Evolutionary conservation across 768 basidiomycete species (phyloP).

Genomic region (Pleurotus giganteus): DNA sequence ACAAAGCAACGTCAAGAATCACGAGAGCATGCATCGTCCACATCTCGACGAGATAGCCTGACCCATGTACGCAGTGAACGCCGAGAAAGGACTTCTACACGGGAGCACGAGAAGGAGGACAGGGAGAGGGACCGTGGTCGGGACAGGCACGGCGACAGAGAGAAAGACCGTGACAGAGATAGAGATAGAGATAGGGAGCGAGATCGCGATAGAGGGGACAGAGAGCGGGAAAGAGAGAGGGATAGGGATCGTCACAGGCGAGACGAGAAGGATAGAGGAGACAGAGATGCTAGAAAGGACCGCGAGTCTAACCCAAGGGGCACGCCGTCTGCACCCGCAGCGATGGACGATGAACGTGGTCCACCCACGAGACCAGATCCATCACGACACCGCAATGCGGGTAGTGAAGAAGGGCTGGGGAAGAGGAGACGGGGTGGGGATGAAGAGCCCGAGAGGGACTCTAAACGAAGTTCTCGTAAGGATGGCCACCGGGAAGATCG

Average conservation of each 20-base stretch:
- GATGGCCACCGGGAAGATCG: constrained; percentile 78
- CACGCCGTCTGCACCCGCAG: constrained; percentile 26
- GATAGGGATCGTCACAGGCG: constrained; percentile 56
- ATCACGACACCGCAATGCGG: constrained; percentile 49
- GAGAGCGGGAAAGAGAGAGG: constrained; percentile 40
- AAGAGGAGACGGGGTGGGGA: constrained; percentile 69
- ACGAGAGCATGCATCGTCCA: constrained; percentile 36
- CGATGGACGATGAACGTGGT: constrained; percentile 48
- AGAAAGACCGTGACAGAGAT: constrained; percentile 55
- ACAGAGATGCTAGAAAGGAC: constrained; percentile 61
- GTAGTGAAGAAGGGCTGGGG: constrained; percentile 64
- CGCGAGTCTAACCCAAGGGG: constrained; percentile 45
- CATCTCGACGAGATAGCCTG: constrained; percentile 47
- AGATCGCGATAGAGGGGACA: constrained; percentile 35
- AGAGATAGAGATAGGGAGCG: constrained; percentile 47
- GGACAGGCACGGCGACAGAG: constrained; percentile 57
- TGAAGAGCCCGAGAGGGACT: constrained; percentile 72
- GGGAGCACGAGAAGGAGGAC: constrained; percentile 39
- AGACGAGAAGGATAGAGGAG: constrained; percentile 59
- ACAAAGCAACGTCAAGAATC: constrained; percentile 47
- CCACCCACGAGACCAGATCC: constrained; percentile 60
- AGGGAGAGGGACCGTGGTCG: constrained; percentile 53
- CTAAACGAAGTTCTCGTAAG: constrained; percentile 82
- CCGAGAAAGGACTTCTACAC: constrained; percentile 36
- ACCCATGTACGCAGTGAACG: constrained; percentile 53